Conservation (phyloP, 768 basidiomycete genomes). For the Gymnopilus junonius region DNA sequence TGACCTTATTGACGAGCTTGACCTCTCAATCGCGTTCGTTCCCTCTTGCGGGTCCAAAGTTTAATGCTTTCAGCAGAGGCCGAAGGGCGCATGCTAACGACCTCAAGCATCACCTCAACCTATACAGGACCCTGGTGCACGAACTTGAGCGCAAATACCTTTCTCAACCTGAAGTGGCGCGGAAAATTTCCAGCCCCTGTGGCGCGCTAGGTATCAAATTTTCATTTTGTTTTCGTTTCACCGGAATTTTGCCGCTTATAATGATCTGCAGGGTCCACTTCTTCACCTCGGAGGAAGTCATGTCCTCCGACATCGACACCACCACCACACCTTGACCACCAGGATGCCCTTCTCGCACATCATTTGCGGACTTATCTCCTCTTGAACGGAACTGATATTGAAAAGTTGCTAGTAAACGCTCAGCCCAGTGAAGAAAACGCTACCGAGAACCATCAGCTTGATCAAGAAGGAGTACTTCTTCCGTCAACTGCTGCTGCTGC, state of each 20-base stretch:
- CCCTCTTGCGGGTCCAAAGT: too few relatives aligned
- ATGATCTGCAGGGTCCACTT: too few relatives aligned
- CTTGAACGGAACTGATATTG: slow-evolving; percentile 1
- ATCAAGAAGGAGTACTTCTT: too few relatives aligned
- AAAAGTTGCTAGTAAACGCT: slow-evolving; percentile 10
- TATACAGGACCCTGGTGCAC: slow-evolving; percentile 19
- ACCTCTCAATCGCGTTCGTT: not conserved
- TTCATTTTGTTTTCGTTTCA: too few relatives aligned
- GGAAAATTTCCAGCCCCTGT: too few relatives aligned
- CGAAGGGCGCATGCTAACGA: slow-evolving; percentile 6
- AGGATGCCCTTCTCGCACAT: slow-evolving; percentile 17
- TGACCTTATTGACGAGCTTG: too few relatives aligned
- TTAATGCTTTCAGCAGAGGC: not conserved
- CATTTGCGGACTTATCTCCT: slow-evolving; percentile 9
- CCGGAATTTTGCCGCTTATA: not conserved
- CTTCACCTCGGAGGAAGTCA: too few relatives aligned
- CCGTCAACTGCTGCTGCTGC: not conserved
- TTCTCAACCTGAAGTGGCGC: too few relatives aligned
- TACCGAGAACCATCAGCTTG: slow-evolving; percentile 1
- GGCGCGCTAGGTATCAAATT: too few relatives aligned
- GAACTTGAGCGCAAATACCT: slow-evolving; percentile 14
- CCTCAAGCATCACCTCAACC: not conserved
- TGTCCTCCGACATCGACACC: not conserved
- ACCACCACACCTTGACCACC: slow-evolving; percentile 1
- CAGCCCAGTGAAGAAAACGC: not conserved